Evolutionary conservation across 768 basidiomycete species (phyloP).

Genomic region (Amanita molliuscula): DNA sequence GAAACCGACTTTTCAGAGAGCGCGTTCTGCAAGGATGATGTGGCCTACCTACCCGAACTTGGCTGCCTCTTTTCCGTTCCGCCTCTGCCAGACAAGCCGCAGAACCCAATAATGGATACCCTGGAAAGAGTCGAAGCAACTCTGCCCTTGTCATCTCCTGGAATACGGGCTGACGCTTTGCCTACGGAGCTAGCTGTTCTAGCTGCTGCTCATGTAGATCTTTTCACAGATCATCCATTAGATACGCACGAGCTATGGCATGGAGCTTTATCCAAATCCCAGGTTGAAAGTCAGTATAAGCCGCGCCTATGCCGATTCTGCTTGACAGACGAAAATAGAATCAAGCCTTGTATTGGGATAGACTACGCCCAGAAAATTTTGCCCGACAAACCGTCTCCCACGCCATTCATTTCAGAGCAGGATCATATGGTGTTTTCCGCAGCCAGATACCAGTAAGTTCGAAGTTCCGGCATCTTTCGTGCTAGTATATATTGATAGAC

Average conservation of each 20-base stretch:
- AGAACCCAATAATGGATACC: constrained; percentile 66
- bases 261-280: constrained; percentile 5
- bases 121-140: constrained; percentile 24
- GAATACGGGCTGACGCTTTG: constrained; percentile 6
- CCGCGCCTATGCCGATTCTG: background rate
- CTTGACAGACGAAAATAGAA: constrained; percentile 22
- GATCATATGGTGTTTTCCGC: constrained; percentile 38
- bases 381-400: constrained; percentile 18
- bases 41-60: constrained; percentile 26
- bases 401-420: constrained; percentile 67
- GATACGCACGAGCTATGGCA: constrained; percentile 10
- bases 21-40: background rate
- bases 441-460: constrained; percentile 49
- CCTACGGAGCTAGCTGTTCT: constrained; percentile 21
- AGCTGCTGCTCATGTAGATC: constrained; percentile 4
- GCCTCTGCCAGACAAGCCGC: constrained; percentile 56
- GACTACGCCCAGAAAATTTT: constrained; percentile 28
- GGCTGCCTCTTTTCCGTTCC: constrained; percentile 51
- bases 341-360: constrained; percentile 55
- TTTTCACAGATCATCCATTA: background rate
- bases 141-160: constrained; percentile 9
- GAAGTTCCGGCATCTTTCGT: background rate
- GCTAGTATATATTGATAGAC: constrained; percentile 23
- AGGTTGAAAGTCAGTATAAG: constrained; percentile 10
- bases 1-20: background rate